Conservation (phyloP, 331 rosid species). For the Erythrophleum ivorense region DNA sequence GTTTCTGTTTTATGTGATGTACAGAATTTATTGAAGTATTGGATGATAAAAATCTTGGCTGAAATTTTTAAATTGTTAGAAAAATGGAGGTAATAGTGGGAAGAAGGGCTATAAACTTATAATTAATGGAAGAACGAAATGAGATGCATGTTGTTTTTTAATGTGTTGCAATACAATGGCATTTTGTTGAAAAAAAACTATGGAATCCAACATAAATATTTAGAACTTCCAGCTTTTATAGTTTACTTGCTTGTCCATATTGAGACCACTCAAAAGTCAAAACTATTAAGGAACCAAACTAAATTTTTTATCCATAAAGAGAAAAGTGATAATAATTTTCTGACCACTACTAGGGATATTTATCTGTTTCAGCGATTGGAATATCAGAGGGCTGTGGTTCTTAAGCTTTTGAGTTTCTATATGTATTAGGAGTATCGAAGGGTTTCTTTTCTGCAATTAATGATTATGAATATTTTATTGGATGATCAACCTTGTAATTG, state of each 20-base stretch:
- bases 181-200: background rate
- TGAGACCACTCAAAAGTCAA: background rate
- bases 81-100: background rate
- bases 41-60: background rate
- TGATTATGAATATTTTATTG: slow-evolving; percentile 9
- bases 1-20: background rate
- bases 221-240: background rate
- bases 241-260: slow-evolving; percentile 23
- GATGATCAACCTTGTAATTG: slow-evolving; percentile 5
- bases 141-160: background rate
- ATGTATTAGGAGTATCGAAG: background rate
- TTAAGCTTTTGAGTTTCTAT: slow-evolving; percentile 7
- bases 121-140: background rate
- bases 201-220: background rate
- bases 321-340: slow-evolving; percentile 6
- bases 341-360: too few species aligned
- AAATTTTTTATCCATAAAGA: background rate
- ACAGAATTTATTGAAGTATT: background rate
- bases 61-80: slow-evolving; percentile 14
- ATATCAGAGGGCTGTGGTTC: background rate
- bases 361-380: background rate
- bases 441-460: background rate
- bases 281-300: slow-evolving; percentile 15
- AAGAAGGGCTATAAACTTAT: background rate
- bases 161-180: background rate